Evolutionary conservation across 768 basidiomycete species (phyloP), one percentile per base, ranked within the genome.

Genomic region (Boletus rufocinnamomeus): DNA sequence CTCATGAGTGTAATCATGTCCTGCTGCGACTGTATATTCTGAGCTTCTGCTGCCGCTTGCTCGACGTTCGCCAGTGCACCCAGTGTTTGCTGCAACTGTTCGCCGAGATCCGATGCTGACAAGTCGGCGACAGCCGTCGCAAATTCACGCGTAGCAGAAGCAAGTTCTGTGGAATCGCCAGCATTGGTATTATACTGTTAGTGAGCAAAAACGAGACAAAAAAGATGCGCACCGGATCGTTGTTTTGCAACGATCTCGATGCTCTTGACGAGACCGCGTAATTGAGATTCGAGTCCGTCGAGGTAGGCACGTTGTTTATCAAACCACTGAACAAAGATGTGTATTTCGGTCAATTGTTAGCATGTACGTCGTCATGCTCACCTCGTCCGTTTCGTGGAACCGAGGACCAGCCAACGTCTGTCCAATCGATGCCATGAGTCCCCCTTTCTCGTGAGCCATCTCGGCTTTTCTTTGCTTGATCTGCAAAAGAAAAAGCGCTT

Each of bases 351-450:
- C n/a, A 40, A 30, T 16, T 4, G 17, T n/a, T 17, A 38, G 44
- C 8, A 25, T 6, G 2, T 25, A 13, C 43, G 34, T 21, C 23
- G 32, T 23, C 27, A 19, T 49, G 34, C 78, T 50, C 63, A 89
- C 91, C 74, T 95, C 93, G 63, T 96, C 93, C 6, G 86, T 92
- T 73, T 96, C 93, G 68, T 90, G 80, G 71, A 94, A 96, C 55
- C 90, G 82, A 14, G 91, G 85, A 0, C 93, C 93, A 19, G 86
- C 75, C 54, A 95, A 75, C 0, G 86, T 84, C 58, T 91, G 86
- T 4, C 93, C 93, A 60, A 98, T 82, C 21, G 86, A 84, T 1
- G 92, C 88, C 78, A 97, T 84, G 23, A 96, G 72, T 0, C 96
- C 94, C 8, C 91, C 89, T 52, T 85, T 82, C 69, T 92, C 91